A percentile compares a stretch with the other conserved stretches of the same genome.
Conservation (phyloP, 2,329 filamentous ascomycete species). For the Aureobasidium leucospermi region DNA sequence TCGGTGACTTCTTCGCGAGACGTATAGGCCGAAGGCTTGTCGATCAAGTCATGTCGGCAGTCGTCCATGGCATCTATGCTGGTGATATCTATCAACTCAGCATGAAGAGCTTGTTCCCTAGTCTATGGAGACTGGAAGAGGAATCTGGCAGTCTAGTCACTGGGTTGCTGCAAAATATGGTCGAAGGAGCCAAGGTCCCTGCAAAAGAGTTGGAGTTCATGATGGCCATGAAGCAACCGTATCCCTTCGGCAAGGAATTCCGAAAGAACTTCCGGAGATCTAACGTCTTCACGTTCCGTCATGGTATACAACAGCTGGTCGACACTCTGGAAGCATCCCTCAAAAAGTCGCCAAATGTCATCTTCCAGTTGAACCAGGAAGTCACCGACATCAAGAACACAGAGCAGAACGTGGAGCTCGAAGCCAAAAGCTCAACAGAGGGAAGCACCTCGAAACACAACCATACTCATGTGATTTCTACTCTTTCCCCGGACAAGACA, state of each 20-base stretch:
- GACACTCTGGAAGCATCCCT: slow-evolving; percentile 30
- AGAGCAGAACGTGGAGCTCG: slow-evolving; percentile 6
- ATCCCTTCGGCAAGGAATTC: slow-evolving; percentile 21
- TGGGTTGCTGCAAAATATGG: slow-evolving; percentile 23
- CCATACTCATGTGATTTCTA: slow-evolving; percentile 56
- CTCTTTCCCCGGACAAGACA: slow-evolving; percentile 42
- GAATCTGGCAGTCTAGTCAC: slow-evolving; percentile 33
- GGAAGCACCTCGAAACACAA: slow-evolving; percentile 19
- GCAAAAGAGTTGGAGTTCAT: slow-evolving; percentile 27
- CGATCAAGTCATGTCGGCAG: slow-evolving; percentile 67
- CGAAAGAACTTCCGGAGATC: slow-evolving; percentile 26
- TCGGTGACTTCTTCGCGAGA: slow-evolving; percentile 58
- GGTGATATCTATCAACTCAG: slow-evolving; percentile 80
- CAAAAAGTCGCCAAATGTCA: slow-evolving; percentile 31
- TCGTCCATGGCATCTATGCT: slow-evolving; percentile 84
- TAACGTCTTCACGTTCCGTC: slow-evolving; percentile 38
- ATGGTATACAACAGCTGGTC: slow-evolving; percentile 36
- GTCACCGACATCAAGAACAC: slow-evolving; percentile 31
- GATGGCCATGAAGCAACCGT: slow-evolving; percentile 19
- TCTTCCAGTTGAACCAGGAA: slow-evolving; percentile 31
- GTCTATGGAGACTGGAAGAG: slow-evolving; percentile 43
- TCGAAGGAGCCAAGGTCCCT: slow-evolving; percentile 30
- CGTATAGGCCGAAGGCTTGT: slow-evolving; percentile 49
- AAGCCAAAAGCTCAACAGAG: slow-evolving; percentile 17
- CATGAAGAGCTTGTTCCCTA: slow-evolving; percentile 54